Percentiles rank a stretch among this genome's conserved stretches.
Evolutionary conservation across 2,329 filamentous ascomycete genomes (phyloP).

Genomic region (Penicillium palitans): DNA sequence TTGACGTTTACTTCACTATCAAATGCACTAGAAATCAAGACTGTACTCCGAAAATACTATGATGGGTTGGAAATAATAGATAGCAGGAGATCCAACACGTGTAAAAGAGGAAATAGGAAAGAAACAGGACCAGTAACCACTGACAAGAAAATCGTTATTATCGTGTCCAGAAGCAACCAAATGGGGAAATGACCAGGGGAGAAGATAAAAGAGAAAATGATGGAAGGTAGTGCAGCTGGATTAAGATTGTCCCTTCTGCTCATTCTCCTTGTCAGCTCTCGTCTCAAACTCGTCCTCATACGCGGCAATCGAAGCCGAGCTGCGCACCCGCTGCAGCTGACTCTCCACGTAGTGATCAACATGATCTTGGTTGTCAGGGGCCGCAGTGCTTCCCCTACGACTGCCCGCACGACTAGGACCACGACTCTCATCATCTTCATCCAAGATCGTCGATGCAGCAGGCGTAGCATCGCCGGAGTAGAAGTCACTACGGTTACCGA

Average conservation of each 20-base stretch:
- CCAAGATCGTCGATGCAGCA: slow-evolving; percentile 33
- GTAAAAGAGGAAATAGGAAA: background rate
- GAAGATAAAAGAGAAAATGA: background rate
- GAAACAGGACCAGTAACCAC: background rate
- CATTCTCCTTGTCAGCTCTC: slow-evolving; percentile 48
- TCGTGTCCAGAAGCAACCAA: background rate
- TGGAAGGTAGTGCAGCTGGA: background rate
- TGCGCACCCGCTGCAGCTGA: slow-evolving; percentile 72
- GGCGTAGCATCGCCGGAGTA: slow-evolving; percentile 42
- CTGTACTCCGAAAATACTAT: slow-evolving; percentile 2
- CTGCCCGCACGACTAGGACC: slow-evolving; percentile 29
- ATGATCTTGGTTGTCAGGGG: slow-evolving; percentile 60
- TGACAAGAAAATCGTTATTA: background rate
- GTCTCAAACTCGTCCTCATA: slow-evolving; percentile 65
- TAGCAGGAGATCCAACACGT: slow-evolving; percentile 4
- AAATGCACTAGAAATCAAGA: slow-evolving; percentile 1
- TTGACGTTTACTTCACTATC: slow-evolving; percentile 1
- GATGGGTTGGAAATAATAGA: background rate
- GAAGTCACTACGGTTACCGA: slow-evolving; percentile 81
- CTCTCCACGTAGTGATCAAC: slow-evolving; percentile 79
- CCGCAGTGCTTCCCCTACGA: slow-evolving; percentile 40
- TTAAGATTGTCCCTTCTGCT: slow-evolving; percentile 12
- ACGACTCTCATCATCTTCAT: slow-evolving; percentile 37
- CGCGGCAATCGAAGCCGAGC: slow-evolving; percentile 52
- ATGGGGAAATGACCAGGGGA: background rate